phyloP scores from a whole-genome alignment of 192 early-diverging fungal species.

The Obelidium mucronatum region DNA sequence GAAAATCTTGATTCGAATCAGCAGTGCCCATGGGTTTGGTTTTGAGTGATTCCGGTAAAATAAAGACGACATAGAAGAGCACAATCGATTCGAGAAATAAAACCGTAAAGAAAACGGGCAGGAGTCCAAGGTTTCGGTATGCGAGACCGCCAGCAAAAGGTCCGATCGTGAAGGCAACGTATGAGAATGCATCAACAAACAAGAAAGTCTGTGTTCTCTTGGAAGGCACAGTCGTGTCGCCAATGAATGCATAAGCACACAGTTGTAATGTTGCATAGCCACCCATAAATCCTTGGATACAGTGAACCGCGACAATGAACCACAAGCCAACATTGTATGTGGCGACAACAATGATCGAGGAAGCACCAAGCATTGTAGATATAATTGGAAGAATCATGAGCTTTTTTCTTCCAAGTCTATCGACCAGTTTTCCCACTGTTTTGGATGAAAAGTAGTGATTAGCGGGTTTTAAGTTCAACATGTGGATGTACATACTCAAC shows the following conservation, averaged over 20 bases:
- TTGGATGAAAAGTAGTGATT: too few relatives aligned
- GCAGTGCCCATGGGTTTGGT: background rate
- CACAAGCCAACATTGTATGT: slow-evolving; percentile 42
- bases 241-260: slow-evolving; percentile 43
- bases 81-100: slow-evolving; percentile 37
- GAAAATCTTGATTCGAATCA: background rate
- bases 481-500: background rate
- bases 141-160: slow-evolving; percentile 49
- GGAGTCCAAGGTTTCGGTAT: slow-evolving; percentile 35
- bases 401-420: slow-evolving; percentile 5
- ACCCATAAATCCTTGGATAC: slow-evolving; percentile 49
- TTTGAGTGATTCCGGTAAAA: slow-evolving; percentile 51
- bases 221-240: slow-evolving; percentile 40
- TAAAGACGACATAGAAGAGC: slow-evolving; percentile 39
- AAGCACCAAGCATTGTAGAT: slow-evolving; percentile 32
- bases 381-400: slow-evolving; percentile 40
- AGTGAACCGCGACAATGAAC: slow-evolving; percentile 40
- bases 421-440: slow-evolving; percentile 24
- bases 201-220: slow-evolving; percentile 42
- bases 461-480: background rate
- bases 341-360: slow-evolving; percentile 39
- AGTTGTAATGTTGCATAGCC: slow-evolving; percentile 29
- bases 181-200: slow-evolving; percentile 44
- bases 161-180: slow-evolving; percentile 44
- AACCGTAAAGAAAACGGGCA: slow-evolving; percentile 43